Evolutionary conservation across 148 eudicot species (phyloP), one percentile per base, ranked within the genome.

Genomic region (Suaeda aralocaspica): DNA sequence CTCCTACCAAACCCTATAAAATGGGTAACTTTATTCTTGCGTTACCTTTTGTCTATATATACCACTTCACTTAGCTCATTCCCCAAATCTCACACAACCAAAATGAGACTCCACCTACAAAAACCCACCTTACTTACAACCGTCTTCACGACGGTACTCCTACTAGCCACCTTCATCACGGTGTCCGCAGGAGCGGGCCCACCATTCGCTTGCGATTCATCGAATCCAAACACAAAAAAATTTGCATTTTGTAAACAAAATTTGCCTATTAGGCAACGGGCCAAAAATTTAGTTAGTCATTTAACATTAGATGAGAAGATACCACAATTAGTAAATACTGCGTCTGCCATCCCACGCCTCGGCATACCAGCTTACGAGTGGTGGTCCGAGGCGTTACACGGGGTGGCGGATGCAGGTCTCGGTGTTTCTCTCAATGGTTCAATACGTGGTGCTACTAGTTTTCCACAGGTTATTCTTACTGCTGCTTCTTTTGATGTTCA

Each of bases 301-400:
- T 84, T 91, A 10, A 87, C 86, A 0, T 56, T 91, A 45, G 87
- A 87, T 12, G 97, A 91, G 79, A 92, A 92, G 55, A 78, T 70
- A 1, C 16, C 72, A 6, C 92, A 85, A 67, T 73, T 92, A 0
- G 94, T 84, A 5, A 76, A 89, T 72, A 48, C 68, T 0, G 95
- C 95, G 4, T 66, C 90, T 0, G 84, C 62, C 12, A 82, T 92
- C 6, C 84, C 92, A 0, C 79, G 97, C 15, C 84, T 92, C 1
- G 90, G 92, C 15, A 31, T 92, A 34, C 86, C 92, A 28, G 84
- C 84, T 4, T 91, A 89, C 76, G 67, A 92, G 72, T 92, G 97
- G 97, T 92, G 97, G 97, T 89, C 92, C 4, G 97, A 92, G 71
- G 92, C 96, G 1, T 70, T 88, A 50, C 97, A 91, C 78, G 89